phyloP scores from a whole-genome alignment of 768 basidiomycete species.

The Russula foetens region DNA sequence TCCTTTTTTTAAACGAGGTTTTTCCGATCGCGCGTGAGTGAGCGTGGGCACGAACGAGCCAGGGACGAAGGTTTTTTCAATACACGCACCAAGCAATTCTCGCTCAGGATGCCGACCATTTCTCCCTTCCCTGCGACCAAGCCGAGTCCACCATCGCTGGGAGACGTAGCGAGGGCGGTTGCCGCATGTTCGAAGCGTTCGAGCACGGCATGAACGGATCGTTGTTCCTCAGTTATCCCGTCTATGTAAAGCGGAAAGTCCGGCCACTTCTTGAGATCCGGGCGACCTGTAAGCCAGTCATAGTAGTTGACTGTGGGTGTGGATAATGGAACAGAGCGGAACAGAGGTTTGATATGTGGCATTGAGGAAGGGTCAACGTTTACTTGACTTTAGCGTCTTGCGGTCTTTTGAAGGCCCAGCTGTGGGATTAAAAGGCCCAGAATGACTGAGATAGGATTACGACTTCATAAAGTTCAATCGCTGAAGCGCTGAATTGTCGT shows the following conservation, averaged over 20 bases:
- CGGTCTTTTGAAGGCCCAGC: not conserved
- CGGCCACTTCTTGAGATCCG: conserved; percentile 20
- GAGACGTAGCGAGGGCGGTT: conserved; percentile 38
- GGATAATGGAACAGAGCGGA: not conserved
- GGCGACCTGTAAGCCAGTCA: conserved; percentile 5
- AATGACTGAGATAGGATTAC: not conserved
- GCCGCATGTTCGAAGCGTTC: conserved; percentile 46
- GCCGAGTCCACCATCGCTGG: conserved; percentile 47
- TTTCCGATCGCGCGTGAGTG: not conserved
- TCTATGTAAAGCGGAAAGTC: conserved; percentile 54
- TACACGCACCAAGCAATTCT: conserved; percentile 56
- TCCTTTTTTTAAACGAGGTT: conserved; percentile 39
- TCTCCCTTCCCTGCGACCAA: conserved; percentile 35
- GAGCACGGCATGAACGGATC: conserved; percentile 41
- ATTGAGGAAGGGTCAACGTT: not conserved
- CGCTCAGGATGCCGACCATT: conserved; percentile 61
- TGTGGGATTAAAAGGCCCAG: not conserved
- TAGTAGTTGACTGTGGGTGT: conserved; percentile 13
- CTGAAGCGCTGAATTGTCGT: too few species aligned
- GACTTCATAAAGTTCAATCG: too few species aligned
- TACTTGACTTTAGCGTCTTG: too few species aligned
- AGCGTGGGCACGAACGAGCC: not conserved
- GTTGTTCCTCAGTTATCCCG: conserved; percentile 38
- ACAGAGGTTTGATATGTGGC: not conserved
- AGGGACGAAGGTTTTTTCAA: not conserved